Base-by-base conservation (phyloP, 495 filamentous ascomycete genomes). In the Lasiosphaeria ovina region DNA sequence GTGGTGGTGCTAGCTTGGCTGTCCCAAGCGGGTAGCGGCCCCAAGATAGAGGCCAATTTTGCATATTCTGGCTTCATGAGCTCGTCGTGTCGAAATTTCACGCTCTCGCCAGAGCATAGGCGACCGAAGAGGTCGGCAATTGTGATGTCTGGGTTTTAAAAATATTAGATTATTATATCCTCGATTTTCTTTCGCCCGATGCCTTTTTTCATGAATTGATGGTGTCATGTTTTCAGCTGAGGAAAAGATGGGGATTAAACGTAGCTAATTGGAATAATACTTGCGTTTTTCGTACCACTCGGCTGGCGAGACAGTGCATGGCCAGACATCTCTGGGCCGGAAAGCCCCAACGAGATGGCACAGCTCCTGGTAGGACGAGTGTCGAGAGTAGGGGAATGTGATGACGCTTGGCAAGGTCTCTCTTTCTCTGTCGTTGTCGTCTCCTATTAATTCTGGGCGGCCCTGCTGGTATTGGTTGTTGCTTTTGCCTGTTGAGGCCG, bases 311-410 rank as follows among this genome's bases (percentile, higher is more conserved):
- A 93, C 86, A 2, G 91, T 93, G 68, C 93, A 97, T 4, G 93
- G 92, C 73, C 88, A 87, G 10, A 97, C 77, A 70, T 97, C 91
- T 60, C 76, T 82, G 0, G 91, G 92, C 42, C 76, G 80, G 62
- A 97, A 91, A 0, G 78, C 79, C 4, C 77, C 64, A 4, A 96
- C 77, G 0, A 98, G 73, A 59, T 85, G 70, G 60, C 90, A 89
- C 5, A 96, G 79, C 70, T 97, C 93, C 0, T 75, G 74, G 54
- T 93, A 91, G 0, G 91, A 96, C 0, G 93, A 95, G 72, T 98
- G 93, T 3, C 93, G 84, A 0, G 93, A 93, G 67, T 93, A 98
- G 4, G 92, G 90, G 60, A 97, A 97, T 10, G 69, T 72, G 35
- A 86, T 81, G 24, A 66, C 60, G 4, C 69, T 76, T 31, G 84